phyloP scores from a whole-genome alignment of 345 rosid genomes.

The Bretschneidera sinensis region DNA sequence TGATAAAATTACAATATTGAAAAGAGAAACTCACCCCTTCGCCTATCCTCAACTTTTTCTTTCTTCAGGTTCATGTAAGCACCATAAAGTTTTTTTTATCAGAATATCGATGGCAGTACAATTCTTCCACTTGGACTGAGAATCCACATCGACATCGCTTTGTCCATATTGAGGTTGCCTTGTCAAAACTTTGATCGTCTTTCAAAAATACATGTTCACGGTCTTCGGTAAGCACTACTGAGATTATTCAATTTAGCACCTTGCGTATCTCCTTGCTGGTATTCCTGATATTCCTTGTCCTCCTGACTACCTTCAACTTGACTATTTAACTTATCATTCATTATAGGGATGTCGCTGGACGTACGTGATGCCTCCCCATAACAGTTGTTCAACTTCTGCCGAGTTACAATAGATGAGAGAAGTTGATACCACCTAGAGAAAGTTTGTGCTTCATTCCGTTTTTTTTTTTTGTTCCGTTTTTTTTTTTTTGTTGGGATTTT shows the following conservation, averaged over 20 bases:
- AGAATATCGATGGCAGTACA: conserved; percentile 28
- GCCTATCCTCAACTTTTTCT: no score
- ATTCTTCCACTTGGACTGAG: conserved; percentile 72
- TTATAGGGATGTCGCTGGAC: conserved; percentile 3
- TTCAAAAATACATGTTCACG: conserved; percentile 67
- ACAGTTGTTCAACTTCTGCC: conserved; percentile 61
- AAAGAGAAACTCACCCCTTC: no score
- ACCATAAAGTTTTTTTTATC: no score
- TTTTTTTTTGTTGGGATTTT: no score
- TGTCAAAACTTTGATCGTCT: conserved; percentile 49
- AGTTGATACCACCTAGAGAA: conserved; percentile 93
- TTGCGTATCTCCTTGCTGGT: conserved; percentile 10
- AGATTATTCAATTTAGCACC: conserved; percentile 1
- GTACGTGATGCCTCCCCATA: conserved; percentile 32
- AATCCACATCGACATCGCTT: conserved; percentile 86
- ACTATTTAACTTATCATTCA: conserved; percentile 2
- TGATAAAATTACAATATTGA: no score
- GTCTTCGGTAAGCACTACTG: conserved; percentile 22
- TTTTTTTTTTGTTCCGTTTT: no score
- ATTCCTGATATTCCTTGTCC: conserved; percentile 15
- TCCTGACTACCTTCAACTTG: neutral
- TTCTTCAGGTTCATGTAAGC: no score
- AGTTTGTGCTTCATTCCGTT: conserved; percentile 62
- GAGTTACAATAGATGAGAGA: conserved; percentile 70
- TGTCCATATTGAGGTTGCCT: conserved; percentile 42